Evolutionary conservation across 805 yeast species (phyloP), one percentile per base, ranked within the genome.

Genomic region (Sugiyamaella smithiae): DNA sequence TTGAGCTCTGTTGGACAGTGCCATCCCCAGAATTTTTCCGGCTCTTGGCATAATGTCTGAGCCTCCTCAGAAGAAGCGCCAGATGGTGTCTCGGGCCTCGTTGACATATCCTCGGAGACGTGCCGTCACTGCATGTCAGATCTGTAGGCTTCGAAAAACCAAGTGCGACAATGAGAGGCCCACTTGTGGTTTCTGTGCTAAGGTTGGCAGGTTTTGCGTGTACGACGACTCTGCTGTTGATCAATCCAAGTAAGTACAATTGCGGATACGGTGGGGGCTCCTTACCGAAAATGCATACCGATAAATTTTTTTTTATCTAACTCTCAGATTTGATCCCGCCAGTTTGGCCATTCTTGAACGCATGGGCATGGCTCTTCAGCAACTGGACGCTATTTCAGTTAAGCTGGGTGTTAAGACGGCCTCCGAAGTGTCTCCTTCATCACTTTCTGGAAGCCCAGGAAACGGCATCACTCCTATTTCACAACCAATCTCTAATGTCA

Each of bases 111-210:
- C 53, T 2, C 45, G 73, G 23, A 64, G 61, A 46, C 64, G 88
- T 43, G 74, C 87, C 1, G 80, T 82, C n/a, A 75, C 85, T 0
- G 88, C 89, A 1, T 85, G 93, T 60, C 85, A 82, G 58, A 65
- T 89, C 50, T 85, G 93, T 58, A 72, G 90, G 20, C 62, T 62
- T 48, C 78, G 77, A 59, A 80, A 80, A 60, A 70, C 78, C 52
- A 75, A 73, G 56, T 80, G 85, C 57, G 80, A 80, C 50, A 80
- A 75, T 50, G 73, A 71, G 46, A 75, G 78, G 54, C 85, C 85
- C 7, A 69, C 70, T 53, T 80, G 85, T 58, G 61, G 72, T 23
- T 71, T 70, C 44, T 80, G 85, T 59, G 69, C 61, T 22, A 75
- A 76, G 60, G 81, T 82, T 5, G 76, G 77, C 5, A 80, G 68